These are phyloP conservation scores for Mortierella sp. DNA, from an alignment of 371 early-diverging fungal genomes.

Conservation along the genomic window DNA sequence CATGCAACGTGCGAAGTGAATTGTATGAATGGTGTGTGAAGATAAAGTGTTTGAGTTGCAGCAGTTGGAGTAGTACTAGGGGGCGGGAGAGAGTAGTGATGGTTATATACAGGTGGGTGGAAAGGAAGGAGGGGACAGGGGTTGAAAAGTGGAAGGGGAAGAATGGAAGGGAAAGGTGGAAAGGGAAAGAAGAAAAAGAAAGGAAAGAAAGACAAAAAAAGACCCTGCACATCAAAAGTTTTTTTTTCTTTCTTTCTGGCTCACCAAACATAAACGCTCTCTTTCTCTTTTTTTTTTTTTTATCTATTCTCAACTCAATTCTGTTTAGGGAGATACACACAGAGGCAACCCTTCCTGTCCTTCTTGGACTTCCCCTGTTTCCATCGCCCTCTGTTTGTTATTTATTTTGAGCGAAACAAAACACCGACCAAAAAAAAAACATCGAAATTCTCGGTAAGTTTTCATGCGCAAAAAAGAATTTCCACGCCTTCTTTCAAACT, in stretches of 20 bases:
- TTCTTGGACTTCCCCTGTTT: constrained; percentile 4
- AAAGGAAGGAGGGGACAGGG: not conserved
- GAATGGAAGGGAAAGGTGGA: not conserved
- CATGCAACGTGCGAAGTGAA: not conserved
- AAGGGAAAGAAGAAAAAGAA: not conserved
- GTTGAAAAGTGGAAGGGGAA: not conserved
- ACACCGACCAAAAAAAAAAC: constrained; percentile 2
- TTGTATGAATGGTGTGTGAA: not conserved
- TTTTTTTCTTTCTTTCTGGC: not conserved
- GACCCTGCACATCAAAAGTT: not conserved
- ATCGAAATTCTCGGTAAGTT: constrained; percentile 11
- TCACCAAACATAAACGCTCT: not conserved
- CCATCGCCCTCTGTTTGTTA: not conserved
- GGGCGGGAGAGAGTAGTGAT: not conserved
- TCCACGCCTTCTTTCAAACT: not conserved
- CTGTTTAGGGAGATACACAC: too few relatives aligned
- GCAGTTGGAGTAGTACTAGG: not conserved
- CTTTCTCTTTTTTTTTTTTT: too few relatives aligned
- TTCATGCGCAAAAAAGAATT: constrained; percentile 13
- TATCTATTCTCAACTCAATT: too few relatives aligned
- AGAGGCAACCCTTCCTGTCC: not conserved
- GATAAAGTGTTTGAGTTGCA: not conserved
- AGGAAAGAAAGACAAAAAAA: not conserved
- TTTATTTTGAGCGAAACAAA: not conserved
- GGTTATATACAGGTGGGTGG: not conserved